Conservation (phyloP, 2,329 filamentous ascomycete species). For the Neopestalotiopsis clavispora region DNA sequence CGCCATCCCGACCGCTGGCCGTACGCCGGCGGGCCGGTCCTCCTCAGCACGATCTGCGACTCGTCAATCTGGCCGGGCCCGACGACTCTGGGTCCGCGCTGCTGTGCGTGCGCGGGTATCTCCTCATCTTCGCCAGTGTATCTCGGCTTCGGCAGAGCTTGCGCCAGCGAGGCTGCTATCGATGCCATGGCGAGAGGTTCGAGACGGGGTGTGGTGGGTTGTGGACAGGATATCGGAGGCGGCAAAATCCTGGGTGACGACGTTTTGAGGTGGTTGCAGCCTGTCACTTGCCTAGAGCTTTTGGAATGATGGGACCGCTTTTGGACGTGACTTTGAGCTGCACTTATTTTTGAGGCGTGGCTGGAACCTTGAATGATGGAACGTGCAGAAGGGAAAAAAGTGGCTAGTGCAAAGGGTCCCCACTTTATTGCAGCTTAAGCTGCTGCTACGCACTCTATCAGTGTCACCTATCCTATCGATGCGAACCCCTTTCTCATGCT, state of each 20-base stretch:
- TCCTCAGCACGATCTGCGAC: conserved; percentile 81
- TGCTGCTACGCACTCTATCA: background rate
- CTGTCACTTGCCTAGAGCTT: background rate
- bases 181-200: conserved; percentile 59
- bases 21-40: conserved; percentile 84
- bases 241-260: background rate
- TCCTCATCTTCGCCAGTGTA: conserved; percentile 92
- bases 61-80: conserved; percentile 81
- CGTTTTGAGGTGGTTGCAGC: background rate
- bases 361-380: background rate
- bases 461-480: background rate
- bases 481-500: background rate
- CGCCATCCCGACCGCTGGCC: conserved; percentile 89
- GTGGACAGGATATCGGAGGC: background rate
- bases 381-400: background rate
- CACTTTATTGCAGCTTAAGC: background rate
- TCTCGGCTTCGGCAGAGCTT: conserved; percentile 85
- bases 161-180: conserved; percentile 73
- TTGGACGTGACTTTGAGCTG: conserved; percentile 13
- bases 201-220: background rate
- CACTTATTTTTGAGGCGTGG: conserved; percentile 13
- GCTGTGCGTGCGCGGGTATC: conserved; percentile 70
- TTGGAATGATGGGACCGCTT: background rate
- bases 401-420: background rate
- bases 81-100: conserved; percentile 82